Conservation (phyloP, 108 stramenopile species). For the Fragilaria crotonensis region DNA sequence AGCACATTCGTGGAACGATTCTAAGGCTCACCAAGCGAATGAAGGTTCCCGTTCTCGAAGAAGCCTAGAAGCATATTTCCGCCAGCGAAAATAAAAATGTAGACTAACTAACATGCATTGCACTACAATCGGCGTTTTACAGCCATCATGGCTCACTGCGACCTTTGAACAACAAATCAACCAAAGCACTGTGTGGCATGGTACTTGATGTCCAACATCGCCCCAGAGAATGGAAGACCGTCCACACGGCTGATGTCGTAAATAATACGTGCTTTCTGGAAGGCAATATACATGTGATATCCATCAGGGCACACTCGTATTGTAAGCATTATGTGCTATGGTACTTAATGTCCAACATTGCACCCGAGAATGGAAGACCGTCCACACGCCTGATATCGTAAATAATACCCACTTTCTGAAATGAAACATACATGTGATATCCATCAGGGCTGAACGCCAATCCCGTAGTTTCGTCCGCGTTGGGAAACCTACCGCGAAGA, state of each 20-base stretch:
- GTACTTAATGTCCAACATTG: conserved; percentile 4
- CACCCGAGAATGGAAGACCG: conserved; percentile 1
- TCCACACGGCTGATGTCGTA: conserved; percentile 37
- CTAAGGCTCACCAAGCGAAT: conserved; percentile 63
- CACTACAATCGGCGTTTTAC: too few species aligned
- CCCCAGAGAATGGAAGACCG: conserved; percentile 26
- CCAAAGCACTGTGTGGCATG: too few species aligned
- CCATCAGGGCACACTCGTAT: too few species aligned
- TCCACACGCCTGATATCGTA: conserved; percentile 13
- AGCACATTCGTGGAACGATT: conserved; percentile 87
- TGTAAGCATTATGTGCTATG: too few species aligned
- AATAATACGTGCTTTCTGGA: conserved; percentile 30
- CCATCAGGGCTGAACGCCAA: conserved; percentile 21
- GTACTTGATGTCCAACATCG: conserved; percentile 6
- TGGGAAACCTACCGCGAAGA: conserved; percentile 14
- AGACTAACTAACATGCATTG: too few species aligned
- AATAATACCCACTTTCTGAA: not conserved
- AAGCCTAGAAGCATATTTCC: too few species aligned
- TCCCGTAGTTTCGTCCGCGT: conserved; percentile 33
- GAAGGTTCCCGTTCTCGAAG: conserved; percentile 52
- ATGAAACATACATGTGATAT: conserved; percentile 14
- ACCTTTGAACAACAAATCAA: too few species aligned
- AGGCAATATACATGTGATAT: conserved; percentile 36
- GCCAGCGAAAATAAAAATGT: too few species aligned
- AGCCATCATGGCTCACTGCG: too few species aligned